Base-by-base conservation (phyloP, 441 rosid genomes). In the Adansonia gregorii region DNA sequence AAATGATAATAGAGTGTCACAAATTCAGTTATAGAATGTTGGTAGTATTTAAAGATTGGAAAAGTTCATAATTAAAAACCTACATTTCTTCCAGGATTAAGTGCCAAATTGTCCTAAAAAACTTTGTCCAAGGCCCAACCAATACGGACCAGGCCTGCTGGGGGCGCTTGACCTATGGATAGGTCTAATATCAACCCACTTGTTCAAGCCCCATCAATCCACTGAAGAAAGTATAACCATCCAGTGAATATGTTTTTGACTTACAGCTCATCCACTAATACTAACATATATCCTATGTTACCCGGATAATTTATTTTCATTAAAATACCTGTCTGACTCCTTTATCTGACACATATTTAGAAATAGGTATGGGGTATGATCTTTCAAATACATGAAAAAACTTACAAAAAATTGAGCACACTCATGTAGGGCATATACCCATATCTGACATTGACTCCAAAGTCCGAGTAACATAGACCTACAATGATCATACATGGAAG, bases 51-150 rank as follows among this genome's bases (percentile, higher is more conserved):
- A 55, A 55, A 19, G 17, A 54, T 19, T 6, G 17, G 51, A 4
- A n/a, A 63, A 76, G 6, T 54, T 56, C 6, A 76, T 2, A 60
- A 20, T 2, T 58, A 31, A 56, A 67, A 67, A 55, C 41, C 48
- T 24, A 70, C 10, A 7, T 63, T 11, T 1, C 17, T 63, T 63
- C 12, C 6, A 19, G 27, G n/a, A 63, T 24, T 63, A 63, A 63
- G 17, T 63, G 67, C 7, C 17, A 39, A 65, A 17, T 12, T 6
- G 5, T 6, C 19, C 68, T 4, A 35, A 4, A 35, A 35, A 35
- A 35, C 41, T 35, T 35, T 35, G 41, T 35, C 41, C 41, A 35
- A 35, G 41, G 41, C 41, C 41, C 41, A 35, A 35, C 41, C 41
- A 5, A 35, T 35, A 35, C 41, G 41, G 41, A 35, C 41, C 41